A percentile compares a stretch with the other conserved stretches of the same genome.
Evolutionary conservation across 352 stramenopile species (phyloP).

Genomic region (Phytophthora gonapodyides): DNA sequence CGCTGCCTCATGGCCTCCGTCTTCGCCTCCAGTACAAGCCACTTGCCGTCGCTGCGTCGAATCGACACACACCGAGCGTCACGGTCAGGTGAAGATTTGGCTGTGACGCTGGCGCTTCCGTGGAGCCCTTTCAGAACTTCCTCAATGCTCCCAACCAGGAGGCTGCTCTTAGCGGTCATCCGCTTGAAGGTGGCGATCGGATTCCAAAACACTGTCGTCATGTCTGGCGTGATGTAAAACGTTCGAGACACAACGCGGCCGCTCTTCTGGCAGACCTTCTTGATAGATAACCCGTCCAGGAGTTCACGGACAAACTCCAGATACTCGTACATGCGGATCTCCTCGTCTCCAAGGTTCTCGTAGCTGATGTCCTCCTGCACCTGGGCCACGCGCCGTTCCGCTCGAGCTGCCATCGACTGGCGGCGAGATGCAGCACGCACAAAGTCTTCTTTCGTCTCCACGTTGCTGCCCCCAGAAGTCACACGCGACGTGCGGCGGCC

Average conservation of each 20-base stretch:
- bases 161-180: constrained; percentile 53
- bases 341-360: constrained; percentile 63
- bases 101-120: constrained; percentile 27
- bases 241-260: constrained; percentile 60
- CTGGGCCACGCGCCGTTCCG: constrained; percentile 50
- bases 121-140: constrained; percentile 55
- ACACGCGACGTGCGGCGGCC: constrained; percentile 6
- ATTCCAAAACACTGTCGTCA: constrained; percentile 63
- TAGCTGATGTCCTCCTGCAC: constrained; percentile 63
- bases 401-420: constrained; percentile 49
- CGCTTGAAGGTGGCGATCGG: constrained; percentile 48
- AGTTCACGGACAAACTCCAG: constrained; percentile 71
- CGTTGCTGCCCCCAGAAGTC: not conserved
- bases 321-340: constrained; percentile 73
- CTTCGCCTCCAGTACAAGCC: constrained; percentile 56
- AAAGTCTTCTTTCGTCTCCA: constrained; percentile 34
- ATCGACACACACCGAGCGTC: constrained; percentile 52
- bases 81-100: constrained; percentile 14
- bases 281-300: constrained; percentile 59
- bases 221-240: constrained; percentile 58
- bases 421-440: constrained; percentile 44
- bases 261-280: constrained; percentile 71
- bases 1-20: constrained; percentile 49
- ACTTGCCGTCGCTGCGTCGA: constrained; percentile 49
- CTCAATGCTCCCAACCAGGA: constrained; percentile 47